phyloP scores from a whole-genome alignment of 768 basidiomycete genomes.

The Fistulinella prunicolor region DNA sequence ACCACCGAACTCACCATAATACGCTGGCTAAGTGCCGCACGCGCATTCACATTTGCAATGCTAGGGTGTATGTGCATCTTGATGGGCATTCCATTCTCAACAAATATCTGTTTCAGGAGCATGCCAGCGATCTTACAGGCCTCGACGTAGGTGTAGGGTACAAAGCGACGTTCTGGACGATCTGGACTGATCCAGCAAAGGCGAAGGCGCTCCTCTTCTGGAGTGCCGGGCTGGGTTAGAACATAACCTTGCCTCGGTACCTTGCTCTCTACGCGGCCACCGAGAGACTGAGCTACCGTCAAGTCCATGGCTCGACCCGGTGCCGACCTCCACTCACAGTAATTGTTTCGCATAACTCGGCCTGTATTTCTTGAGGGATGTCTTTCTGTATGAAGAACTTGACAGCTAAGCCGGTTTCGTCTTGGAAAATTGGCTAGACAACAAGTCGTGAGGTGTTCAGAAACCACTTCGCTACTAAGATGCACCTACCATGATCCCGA shows the following conservation, averaged over 20 bases:
- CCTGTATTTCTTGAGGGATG: slow-evolving; percentile 61
- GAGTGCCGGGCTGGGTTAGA: slow-evolving; percentile 62
- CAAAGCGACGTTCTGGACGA: slow-evolving; percentile 72
- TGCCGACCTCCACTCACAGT: slow-evolving; percentile 41
- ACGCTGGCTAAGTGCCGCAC: slow-evolving; percentile 60
- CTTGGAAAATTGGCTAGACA: slow-evolving; percentile 70
- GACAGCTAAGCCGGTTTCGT: slow-evolving; percentile 59
- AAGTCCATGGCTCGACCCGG: slow-evolving; percentile 2
- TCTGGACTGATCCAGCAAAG: slow-evolving; percentile 69
- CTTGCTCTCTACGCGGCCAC: slow-evolving; percentile 74
- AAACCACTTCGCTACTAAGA: background rate
- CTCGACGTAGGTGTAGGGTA: slow-evolving; percentile 78
- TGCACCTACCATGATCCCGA: slow-evolving; percentile 21
- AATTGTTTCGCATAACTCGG: slow-evolving; percentile 71
- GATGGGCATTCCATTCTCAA: slow-evolving; percentile 61
- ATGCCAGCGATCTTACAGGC: slow-evolving; percentile 80
- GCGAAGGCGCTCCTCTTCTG: slow-evolving; percentile 73
- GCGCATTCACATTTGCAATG: slow-evolving; percentile 74
- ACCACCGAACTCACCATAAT: slow-evolving; percentile 53
- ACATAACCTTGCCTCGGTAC: slow-evolving; percentile 76
- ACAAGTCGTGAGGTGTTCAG: slow-evolving; percentile 1
- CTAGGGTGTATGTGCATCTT: slow-evolving; percentile 79
- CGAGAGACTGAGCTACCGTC: slow-evolving; percentile 50
- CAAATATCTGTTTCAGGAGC: slow-evolving; percentile 73
- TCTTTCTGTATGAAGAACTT: slow-evolving; percentile 88